Evolutionary conservation across 495 filamentous ascomycete species (phyloP).

Genomic region (Penicillium robsamsonii): DNA sequence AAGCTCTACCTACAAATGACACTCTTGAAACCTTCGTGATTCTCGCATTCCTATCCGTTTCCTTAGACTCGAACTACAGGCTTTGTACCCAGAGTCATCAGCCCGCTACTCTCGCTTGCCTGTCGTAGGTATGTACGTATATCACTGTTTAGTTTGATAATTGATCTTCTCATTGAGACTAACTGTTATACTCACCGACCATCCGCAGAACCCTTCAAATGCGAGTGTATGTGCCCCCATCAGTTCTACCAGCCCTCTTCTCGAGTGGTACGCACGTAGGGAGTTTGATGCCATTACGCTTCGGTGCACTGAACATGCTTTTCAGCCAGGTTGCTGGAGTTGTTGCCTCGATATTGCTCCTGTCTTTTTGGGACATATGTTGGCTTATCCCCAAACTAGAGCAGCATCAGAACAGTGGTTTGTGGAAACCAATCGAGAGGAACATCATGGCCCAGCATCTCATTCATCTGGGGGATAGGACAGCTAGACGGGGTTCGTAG

Average conservation of each 20-base stretch:
- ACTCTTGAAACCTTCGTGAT: background rate
- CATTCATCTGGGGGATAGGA: background rate
- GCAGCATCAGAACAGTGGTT: background rate
- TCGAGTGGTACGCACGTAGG: conserved; percentile 10
- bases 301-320: background rate
- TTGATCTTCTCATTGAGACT: background rate
- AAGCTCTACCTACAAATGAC: conserved; percentile 1
- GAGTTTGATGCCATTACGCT: background rate
- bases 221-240: background rate
- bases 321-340: background rate
- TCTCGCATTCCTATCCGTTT: background rate
- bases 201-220: background rate
- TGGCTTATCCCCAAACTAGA: background rate
- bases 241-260: conserved; percentile 1
- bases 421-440: background rate
- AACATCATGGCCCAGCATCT: background rate
- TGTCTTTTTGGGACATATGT: background rate
- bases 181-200: background rate
- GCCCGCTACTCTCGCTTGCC: background rate
- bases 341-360: conserved; percentile 3
- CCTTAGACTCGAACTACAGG: background rate
- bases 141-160: background rate
- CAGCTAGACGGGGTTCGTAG: background rate
- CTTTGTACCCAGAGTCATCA: conserved; percentile 7
- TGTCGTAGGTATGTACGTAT: conserved; percentile 4